Evolutionary conservation across 2,329 filamentous ascomycete genomes (phyloP).

Genomic region (Nigrograna mackinnonii): DNA sequence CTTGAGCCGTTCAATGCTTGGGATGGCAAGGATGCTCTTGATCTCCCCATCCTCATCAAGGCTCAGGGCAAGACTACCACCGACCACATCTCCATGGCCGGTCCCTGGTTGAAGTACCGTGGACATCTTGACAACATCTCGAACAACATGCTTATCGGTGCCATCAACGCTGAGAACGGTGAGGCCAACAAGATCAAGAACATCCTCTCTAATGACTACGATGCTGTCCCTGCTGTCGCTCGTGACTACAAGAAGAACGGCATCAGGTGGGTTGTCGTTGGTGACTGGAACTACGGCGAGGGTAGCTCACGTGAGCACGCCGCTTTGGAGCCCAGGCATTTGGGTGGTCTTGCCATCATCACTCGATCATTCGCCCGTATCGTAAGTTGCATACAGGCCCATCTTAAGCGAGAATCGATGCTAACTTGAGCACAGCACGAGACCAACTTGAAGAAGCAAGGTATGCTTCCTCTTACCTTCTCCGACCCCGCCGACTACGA

Average conservation of each 20-base stretch:
- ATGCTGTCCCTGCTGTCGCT: slow-evolving; percentile 88
- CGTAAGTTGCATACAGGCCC: slow-evolving; percentile 43
- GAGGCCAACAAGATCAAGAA: slow-evolving; percentile 99
- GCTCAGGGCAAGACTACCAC: slow-evolving; percentile 94
- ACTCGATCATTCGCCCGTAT: slow-evolving; percentile 97
- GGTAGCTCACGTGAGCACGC: slow-evolving; percentile 97
- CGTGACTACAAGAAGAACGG: slow-evolving; percentile 99
- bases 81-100: slow-evolving; percentile 96
- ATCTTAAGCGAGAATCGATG: background rate
- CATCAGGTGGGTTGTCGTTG: slow-evolving; percentile 94
- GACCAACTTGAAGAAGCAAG: slow-evolving; percentile 99
- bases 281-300: slow-evolving; percentile 99
- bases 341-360: slow-evolving; percentile 96
- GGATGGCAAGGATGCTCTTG: slow-evolving; percentile 86
- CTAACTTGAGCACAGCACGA: slow-evolving; percentile 66
- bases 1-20: slow-evolving; percentile 83
- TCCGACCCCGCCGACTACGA: slow-evolving; percentile 94
- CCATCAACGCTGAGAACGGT: slow-evolving; percentile 92
- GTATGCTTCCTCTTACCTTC: slow-evolving; percentile 98
- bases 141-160: slow-evolving; percentile 99
- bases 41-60: slow-evolving; percentile 95
- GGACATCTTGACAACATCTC: slow-evolving; percentile 99
- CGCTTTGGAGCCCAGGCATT: slow-evolving; percentile 94
- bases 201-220: slow-evolving; percentile 79
- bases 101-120: slow-evolving; percentile 98